Conservation (phyloP, 192 early-diverging fungal species). For the Mortierella antarctica region DNA sequence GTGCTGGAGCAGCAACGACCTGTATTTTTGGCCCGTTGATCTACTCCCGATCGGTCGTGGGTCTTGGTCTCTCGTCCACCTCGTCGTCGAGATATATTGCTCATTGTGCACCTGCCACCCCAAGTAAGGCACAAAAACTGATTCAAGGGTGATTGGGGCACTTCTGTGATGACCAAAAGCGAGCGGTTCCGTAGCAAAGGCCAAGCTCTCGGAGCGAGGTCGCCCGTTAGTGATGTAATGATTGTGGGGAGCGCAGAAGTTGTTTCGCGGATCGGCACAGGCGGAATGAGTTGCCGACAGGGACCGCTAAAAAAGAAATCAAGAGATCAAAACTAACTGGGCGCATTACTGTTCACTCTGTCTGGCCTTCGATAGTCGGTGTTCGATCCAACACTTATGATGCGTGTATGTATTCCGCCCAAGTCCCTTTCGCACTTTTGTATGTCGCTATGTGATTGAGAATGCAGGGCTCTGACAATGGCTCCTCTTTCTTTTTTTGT, state of each 20-base stretch:
- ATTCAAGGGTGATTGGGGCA: neutral
- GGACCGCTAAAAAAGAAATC: too few relatives aligned
- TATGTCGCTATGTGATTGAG: too few relatives aligned
- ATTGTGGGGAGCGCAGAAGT: too few relatives aligned
- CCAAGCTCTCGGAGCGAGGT: neutral
- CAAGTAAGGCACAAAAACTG: constrained; percentile 6
- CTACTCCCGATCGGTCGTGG: neutral
- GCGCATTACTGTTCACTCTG: too few relatives aligned
- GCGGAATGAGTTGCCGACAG: too few relatives aligned
- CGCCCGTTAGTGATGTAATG: too few relatives aligned
- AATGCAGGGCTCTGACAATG: too few relatives aligned
- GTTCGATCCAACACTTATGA: too few relatives aligned
- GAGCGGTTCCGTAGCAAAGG: neutral
- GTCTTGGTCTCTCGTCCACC: neutral
- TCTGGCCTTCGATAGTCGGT: too few relatives aligned
- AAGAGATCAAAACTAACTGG: too few relatives aligned
- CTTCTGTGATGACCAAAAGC: neutral
- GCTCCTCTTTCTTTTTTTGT: neutral
- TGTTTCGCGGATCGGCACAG: too few relatives aligned
- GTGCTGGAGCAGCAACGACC: constrained; percentile 11
- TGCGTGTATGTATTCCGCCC: too few relatives aligned
- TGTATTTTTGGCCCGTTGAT: constrained; percentile 27
- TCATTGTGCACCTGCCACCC: constrained; percentile 16
- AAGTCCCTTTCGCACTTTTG: neutral
- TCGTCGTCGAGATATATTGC: neutral